Evolutionary conservation across 352 stramenopile genomes (phyloP), one percentile per base, ranked within the genome.

Genomic region (Pythium plurisporium): DNA sequence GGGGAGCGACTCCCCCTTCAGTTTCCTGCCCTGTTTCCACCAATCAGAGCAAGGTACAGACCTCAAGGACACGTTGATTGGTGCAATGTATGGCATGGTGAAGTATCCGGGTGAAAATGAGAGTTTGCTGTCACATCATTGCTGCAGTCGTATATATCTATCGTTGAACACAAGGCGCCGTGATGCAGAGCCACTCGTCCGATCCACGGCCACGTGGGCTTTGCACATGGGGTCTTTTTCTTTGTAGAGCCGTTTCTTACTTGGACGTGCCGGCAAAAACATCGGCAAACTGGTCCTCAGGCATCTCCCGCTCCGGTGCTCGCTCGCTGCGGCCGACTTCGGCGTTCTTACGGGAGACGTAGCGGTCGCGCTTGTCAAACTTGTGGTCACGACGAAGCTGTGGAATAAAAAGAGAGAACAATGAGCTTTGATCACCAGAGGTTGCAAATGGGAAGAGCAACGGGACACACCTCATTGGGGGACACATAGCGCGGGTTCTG

Each of bases 401-500:
- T 20, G 17, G 27, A 22, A 12, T 51, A 17, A 58, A 19, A 46
- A 25, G 17, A 10, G 38, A 10, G 10, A 20, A 42, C 22, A 10
- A 22, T 14, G 11, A 22, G 22, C 14, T 11, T n/a, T n/a, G 5
- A n/a, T 22, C 17, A 1, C 2, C 6, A 42, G 7, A n/a, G 36
- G 22, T 42, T 5, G 36, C 4, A 11, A 44, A 1, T 27, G 38
- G 17, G n/a, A 44, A 20, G 38, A 26, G n/a, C 7, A 12, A 29
- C 10, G n/a, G 38, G n/a, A 36, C 89, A 50, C 43, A 95, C 84
- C 47, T 96, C 83, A 60, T 99, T 99, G 9, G 97, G 97, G 23
- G 94, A 98, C 37, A 99, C 86, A 74, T 99, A 99, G 46, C 88
- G 76, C n/a, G 91, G 80, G 76, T 99, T 99, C 69, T 98, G 85